phyloP scores from a whole-genome alignment of 208 protist species.

The Porcisia hertigi region DNA sequence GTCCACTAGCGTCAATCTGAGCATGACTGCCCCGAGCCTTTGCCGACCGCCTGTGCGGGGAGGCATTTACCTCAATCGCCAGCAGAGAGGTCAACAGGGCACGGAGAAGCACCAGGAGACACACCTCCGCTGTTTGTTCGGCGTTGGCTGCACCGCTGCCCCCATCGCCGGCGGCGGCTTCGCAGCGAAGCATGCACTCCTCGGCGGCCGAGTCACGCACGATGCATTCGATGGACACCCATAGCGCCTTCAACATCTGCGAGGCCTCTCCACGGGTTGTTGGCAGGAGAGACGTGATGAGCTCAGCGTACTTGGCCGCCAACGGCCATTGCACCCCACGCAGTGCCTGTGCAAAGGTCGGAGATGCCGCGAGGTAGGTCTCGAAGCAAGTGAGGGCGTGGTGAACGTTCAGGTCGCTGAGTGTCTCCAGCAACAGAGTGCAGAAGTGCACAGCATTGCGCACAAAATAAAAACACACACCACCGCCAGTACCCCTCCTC shows the following conservation, averaged over 20 bases:
- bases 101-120: slow-evolving; percentile 19
- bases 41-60: background rate
- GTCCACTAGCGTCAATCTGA: background rate
- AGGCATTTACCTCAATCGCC: background rate
- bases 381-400: slow-evolving; percentile 37
- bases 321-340: slow-evolving; percentile 14
- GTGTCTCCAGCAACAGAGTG: slow-evolving; percentile 41
- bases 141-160: background rate
- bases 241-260: slow-evolving; percentile 13
- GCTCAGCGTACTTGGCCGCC: slow-evolving; percentile 17
- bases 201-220: slow-evolving; percentile 20
- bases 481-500: slow-evolving; percentile 1
- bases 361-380: slow-evolving; percentile 21
- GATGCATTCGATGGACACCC: slow-evolving; percentile 17
- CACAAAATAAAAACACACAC: background rate
- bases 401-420: slow-evolving; percentile 55
- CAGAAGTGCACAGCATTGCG: slow-evolving; percentile 38
- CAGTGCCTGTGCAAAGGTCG: slow-evolving; percentile 15
- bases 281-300: slow-evolving; percentile 18
- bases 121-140: slow-evolving; percentile 8
- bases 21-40: background rate
- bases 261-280: slow-evolving; percentile 14
- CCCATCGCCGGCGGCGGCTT: background rate
- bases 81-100: slow-evolving; percentile 13
- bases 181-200: background rate